Conservation (phyloP, 2,329 filamentous ascomycete species). For the Aspergillus unguis region DNA sequence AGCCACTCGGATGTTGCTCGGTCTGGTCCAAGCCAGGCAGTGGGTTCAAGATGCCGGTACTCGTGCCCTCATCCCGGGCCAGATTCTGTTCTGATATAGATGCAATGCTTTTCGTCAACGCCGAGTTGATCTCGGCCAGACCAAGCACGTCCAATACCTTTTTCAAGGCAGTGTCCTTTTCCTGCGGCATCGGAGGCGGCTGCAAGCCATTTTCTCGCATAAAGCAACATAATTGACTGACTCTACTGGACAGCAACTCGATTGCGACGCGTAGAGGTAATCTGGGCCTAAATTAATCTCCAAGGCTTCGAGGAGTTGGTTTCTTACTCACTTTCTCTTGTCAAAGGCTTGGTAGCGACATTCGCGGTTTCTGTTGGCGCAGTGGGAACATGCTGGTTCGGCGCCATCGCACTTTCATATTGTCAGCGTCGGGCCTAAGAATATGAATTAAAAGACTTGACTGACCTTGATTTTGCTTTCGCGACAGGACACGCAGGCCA, state of each 20-base stretch:
- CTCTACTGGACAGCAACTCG: conserved; percentile 21
- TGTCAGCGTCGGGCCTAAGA: not conserved
- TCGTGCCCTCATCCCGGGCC: too few relatives aligned
- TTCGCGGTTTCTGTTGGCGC: not conserved
- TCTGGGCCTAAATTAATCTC: not conserved
- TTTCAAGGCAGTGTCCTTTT: conserved; percentile 13
- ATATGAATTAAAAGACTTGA: not conserved
- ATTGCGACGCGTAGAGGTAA: conserved; percentile 22
- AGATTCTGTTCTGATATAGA: too few relatives aligned
- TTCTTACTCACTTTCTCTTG: conserved; percentile 1
- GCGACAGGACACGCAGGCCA: conserved; percentile 4
- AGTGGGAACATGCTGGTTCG: conserved; percentile 4
- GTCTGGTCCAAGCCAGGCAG: too few relatives aligned
- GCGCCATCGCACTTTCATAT: not conserved
- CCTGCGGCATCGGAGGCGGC: conserved; percentile 13
- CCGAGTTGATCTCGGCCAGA: conserved; percentile 5
- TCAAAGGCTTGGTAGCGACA: conserved; percentile 3
- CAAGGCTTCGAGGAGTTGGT: too few relatives aligned
- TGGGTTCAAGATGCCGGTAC: too few relatives aligned
- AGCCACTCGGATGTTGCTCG: too few relatives aligned
- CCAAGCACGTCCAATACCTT: conserved; percentile 15
- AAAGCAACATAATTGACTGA: conserved; percentile 22
- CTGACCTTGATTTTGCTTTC: conserved; percentile 3
- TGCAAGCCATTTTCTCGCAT: conserved; percentile 19
- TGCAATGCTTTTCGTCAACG: not conserved